phyloP scores from a whole-genome alignment of 1,139 yeast species.

The Diutina pseudorugosa region DNA sequence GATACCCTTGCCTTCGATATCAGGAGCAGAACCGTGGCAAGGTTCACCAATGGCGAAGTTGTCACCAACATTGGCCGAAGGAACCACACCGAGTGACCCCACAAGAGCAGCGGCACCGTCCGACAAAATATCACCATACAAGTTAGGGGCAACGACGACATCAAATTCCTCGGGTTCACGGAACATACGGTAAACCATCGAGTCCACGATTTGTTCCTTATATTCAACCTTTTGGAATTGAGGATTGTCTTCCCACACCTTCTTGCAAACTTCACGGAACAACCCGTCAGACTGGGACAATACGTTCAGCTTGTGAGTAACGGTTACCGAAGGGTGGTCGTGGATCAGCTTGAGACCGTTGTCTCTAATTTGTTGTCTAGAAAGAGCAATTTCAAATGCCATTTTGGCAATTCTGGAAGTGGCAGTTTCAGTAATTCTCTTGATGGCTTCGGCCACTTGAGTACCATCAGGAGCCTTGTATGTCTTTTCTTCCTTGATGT shows the following conservation, averaged over 20 bases:
- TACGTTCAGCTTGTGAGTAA: slow-evolving; percentile 94
- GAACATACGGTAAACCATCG: slow-evolving; percentile 98
- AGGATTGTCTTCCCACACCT: slow-evolving; percentile 58
- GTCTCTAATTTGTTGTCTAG: slow-evolving; percentile 75
- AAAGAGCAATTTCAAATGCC: slow-evolving; percentile 86
- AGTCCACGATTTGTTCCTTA: slow-evolving; percentile 95
- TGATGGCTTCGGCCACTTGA: slow-evolving; percentile 92
- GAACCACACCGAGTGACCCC: slow-evolving; percentile 96
- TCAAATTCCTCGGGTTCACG: slow-evolving; percentile 95
- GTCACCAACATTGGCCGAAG: slow-evolving; percentile 96
- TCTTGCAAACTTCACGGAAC: slow-evolving; percentile 84
- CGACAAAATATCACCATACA: slow-evolving; percentile 92
- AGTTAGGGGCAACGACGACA: slow-evolving; percentile 96
- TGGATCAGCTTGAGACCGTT: slow-evolving; percentile 30
- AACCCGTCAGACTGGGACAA: slow-evolving; percentile 87
- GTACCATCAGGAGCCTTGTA: slow-evolving; percentile 51
- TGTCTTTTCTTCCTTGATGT: slow-evolving; percentile 82
- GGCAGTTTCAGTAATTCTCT: slow-evolving; percentile 86
- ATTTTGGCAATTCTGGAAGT: slow-evolving; percentile 77
- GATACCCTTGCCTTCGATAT: slow-evolving; percentile 89
- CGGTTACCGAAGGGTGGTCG: slow-evolving; percentile 62
- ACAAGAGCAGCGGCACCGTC: slow-evolving; percentile 99
- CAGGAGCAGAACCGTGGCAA: slow-evolving; percentile 98
- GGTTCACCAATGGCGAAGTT: slow-evolving; percentile 96
- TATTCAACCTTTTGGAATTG: slow-evolving; percentile 46